Evolutionary conservation across 2,329 filamentous ascomycete genomes (phyloP), one percentile per base, ranked within the genome.

Genomic region (Phialophora expanda): DNA sequence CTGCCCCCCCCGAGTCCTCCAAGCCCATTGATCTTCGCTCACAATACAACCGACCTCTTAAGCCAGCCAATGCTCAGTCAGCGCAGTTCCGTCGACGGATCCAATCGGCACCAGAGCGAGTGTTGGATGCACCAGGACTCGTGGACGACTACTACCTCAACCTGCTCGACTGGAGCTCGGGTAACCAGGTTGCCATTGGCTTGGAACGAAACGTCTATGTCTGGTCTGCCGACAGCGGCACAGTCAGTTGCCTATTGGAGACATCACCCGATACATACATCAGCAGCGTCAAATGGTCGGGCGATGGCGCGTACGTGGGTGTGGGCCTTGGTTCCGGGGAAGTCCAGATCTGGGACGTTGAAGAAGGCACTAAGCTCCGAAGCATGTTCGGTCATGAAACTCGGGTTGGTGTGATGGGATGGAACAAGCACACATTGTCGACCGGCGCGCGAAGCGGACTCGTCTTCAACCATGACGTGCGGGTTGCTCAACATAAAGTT

Each of bases 111-210:
- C 95, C 95, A 11, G 95, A 99, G 81, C 91, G 95, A 70, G 95
- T 99, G 14, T 87, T 99, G 28, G 95, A 99, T 79, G 95, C 95
- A 4, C 95, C 95, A 5, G 95, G 94, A 63, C 87, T 99, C 61
- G 90, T 98, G 68, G 95, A 99, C 75, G 95, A 99, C 82, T 99
- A 98, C 86, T 99, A 99, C 79, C 90, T 99, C 74, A 99, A 99
- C 84, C 86, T 99, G 46, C 88, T 99, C 28, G 95, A 99, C 83
- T 99, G 95, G 95, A 97, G 93, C 76, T 95, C 93, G 6, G 90
- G 91, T 67, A 99, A 99, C 84, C 95, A 99, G 80, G 94, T 99
- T 62, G 95, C 95, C 56, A 98, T 99, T 76, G 95, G 94, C 64
- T 88, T 99, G 12, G 95, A 98, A 83, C 93, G 94, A 72, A 96